Evolutionary conservation across 164 flowering plant species (phyloP).

Genomic region (Nymphaea colorata): DNA sequence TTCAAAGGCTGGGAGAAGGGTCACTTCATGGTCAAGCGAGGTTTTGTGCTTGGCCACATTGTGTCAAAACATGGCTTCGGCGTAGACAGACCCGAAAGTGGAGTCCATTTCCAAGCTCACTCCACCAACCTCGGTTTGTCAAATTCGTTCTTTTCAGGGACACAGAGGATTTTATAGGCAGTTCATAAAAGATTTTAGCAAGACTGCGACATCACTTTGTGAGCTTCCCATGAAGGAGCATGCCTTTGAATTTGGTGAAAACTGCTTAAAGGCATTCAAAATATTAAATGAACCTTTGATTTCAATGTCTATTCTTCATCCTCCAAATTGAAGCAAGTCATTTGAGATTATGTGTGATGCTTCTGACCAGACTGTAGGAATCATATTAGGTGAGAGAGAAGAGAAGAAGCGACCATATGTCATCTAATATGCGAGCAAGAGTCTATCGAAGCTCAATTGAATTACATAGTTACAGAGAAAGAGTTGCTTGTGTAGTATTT

Average conservation of each 20-base stretch:
- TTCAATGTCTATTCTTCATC: not conserved
- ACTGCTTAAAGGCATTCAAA: constrained; percentile 1
- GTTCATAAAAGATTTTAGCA: not conserved
- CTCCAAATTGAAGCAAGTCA: not conserved
- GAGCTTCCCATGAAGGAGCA: not conserved
- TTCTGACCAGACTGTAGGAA: not conserved
- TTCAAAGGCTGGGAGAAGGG: not conserved
- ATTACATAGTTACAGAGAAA: no score
- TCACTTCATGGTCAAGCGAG: not conserved
- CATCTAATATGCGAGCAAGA: not conserved
- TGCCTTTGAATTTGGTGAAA: not conserved
- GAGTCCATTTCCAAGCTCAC: not conserved
- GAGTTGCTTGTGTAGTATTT: no score
- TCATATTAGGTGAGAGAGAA: not conserved
- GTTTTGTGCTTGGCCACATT: constrained; percentile 1
- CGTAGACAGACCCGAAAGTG: not conserved
- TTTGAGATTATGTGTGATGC: not conserved
- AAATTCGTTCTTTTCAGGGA: not conserved
- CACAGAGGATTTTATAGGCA: not conserved
- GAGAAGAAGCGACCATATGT: not conserved
- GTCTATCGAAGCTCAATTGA: not conserved
- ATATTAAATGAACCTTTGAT: not conserved
- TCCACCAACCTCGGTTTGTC: not conserved
- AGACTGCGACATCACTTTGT: not conserved
- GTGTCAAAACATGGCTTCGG: not conserved